Evolutionary conservation across 371 early-diverging fungal species (phyloP).

Genomic region (Rhizopus microsporus): DNA sequence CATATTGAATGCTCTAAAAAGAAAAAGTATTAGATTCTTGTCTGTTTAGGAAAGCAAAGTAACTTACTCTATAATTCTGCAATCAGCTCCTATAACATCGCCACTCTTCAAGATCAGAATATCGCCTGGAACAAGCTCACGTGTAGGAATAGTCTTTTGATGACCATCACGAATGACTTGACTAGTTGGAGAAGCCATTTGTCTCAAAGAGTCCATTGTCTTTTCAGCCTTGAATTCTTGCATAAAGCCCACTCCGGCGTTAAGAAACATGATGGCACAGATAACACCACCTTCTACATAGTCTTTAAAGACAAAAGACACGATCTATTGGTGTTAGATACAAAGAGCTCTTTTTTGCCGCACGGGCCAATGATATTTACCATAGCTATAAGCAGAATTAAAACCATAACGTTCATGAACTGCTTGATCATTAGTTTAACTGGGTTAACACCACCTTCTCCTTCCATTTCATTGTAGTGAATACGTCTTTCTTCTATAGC

Average conservation of each 20-base stretch:
- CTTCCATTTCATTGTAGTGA: constrained; percentile 70
- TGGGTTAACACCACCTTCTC: constrained; percentile 68
- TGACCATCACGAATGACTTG: constrained; percentile 84
- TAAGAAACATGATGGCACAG: constrained; percentile 75
- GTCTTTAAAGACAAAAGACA: constrained; percentile 65
- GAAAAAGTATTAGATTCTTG: background rate
- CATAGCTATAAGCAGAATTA: constrained; percentile 78
- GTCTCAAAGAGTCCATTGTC: constrained; percentile 87
- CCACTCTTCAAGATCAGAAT: constrained; percentile 86
- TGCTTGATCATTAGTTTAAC: constrained; percentile 73
- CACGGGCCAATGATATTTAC: constrained; percentile 21
- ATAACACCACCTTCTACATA: constrained; percentile 75
- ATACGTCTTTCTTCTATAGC: constrained; percentile 51
- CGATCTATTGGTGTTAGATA: constrained; percentile 31
- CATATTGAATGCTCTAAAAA: constrained; percentile 66
- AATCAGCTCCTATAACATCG: constrained; percentile 91
- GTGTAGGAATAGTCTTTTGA: constrained; percentile 67
- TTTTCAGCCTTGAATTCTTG: constrained; percentile 92
- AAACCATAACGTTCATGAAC: constrained; percentile 80
- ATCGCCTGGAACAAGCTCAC: constrained; percentile 87
- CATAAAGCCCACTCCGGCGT: constrained; percentile 82
- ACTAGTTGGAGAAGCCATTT: constrained; percentile 81
- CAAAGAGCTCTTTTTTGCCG: background rate
- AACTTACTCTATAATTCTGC: constrained; percentile 77
- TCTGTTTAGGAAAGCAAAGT: background rate